These are phyloP conservation scores for Epichloe sylvatica DNA, from an alignment of 2,329 filamentous ascomycete species.

Conservation along the genomic window DNA sequence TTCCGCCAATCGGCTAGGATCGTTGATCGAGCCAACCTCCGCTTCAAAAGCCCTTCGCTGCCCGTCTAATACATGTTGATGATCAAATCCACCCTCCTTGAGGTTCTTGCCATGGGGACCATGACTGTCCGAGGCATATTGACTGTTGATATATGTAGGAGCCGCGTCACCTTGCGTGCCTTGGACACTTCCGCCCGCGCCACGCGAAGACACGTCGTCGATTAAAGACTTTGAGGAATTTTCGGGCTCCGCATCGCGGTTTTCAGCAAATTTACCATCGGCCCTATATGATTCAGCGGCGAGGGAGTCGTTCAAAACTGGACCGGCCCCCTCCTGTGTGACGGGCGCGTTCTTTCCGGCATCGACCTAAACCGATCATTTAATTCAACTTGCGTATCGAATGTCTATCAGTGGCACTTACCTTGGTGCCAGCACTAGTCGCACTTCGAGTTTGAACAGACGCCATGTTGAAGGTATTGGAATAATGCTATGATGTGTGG, in stretches of 20 bases:
- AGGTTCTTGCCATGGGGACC: conserved; percentile 32
- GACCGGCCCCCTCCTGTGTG: conserved; percentile 48
- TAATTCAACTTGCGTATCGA: neutral
- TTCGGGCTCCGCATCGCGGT: conserved; percentile 31
- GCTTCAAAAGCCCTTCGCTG: conserved; percentile 25
- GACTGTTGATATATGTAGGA: conserved; percentile 25
- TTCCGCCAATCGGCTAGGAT: conserved; percentile 33
- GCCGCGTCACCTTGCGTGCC: conserved; percentile 15
- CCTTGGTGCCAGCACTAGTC: conserved; percentile 6
- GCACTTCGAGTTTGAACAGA: neutral
- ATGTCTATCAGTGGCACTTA: neutral
- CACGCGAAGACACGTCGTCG: conserved; percentile 28
- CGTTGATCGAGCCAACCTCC: conserved; percentile 32
- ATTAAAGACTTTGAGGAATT: conserved; percentile 4
- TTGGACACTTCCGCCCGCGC: conserved; percentile 2
- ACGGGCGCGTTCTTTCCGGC: conserved; percentile 32
- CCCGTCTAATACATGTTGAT: conserved; percentile 21
- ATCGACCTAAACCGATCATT: conserved; percentile 25
- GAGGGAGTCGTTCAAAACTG: conserved; percentile 54
- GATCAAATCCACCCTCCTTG: conserved; percentile 23
- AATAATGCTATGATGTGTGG: neutral
- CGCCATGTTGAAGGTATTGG: neutral
- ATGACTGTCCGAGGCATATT: conserved; percentile 16
- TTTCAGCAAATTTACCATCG: conserved; percentile 47
- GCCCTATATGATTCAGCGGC: conserved; percentile 55